Conservation (phyloP, 495 filamentous ascomycete species). For the Hypoxylon trugodes region DNA sequence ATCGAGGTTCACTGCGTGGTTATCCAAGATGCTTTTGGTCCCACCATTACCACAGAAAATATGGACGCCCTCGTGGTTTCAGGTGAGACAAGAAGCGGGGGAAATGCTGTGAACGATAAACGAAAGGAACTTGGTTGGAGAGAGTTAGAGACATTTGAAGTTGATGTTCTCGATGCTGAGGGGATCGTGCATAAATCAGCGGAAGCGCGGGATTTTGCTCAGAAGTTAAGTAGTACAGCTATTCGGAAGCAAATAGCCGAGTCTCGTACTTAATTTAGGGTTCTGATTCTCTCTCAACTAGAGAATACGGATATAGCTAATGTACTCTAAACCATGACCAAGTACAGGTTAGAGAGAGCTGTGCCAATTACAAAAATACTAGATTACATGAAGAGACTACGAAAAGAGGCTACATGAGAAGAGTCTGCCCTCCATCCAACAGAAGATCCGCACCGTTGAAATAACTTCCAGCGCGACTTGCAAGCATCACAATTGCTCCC, state of each 20-base stretch:
- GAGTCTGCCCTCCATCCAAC: conserved; percentile 51
- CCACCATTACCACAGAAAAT: conserved; percentile 82
- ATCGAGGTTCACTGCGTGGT: conserved; percentile 75
- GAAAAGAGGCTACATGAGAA: conserved; percentile 47
- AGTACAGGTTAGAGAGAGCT: no score
- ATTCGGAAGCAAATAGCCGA: conserved; percentile 60
- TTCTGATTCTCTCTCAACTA: background rate
- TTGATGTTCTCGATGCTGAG: conserved; percentile 84
- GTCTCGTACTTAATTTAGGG: conserved; percentile 25
- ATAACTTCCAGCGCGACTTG: conserved; percentile 70
- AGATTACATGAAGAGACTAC: conserved; percentile 43
- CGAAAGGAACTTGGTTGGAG: conserved; percentile 81
- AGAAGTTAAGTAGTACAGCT: conserved; percentile 89
- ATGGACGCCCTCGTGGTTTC: conserved; percentile 88
- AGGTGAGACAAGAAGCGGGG: conserved; percentile 86
- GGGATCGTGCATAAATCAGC: conserved; percentile 59
- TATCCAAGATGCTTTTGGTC: conserved; percentile 89
- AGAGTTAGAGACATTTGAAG: conserved; percentile 80
- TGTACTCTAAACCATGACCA: no score
- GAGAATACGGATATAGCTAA: background rate
- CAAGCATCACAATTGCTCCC: conserved; percentile 72
- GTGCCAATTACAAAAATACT: no score
- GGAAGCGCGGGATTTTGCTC: conserved; percentile 68
- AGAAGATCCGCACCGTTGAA: conserved; percentile 66
- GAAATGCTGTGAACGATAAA: conserved; percentile 82